Conservation (phyloP, 2,329 filamentous ascomycete species). For the Monilinia polystroma region DNA sequence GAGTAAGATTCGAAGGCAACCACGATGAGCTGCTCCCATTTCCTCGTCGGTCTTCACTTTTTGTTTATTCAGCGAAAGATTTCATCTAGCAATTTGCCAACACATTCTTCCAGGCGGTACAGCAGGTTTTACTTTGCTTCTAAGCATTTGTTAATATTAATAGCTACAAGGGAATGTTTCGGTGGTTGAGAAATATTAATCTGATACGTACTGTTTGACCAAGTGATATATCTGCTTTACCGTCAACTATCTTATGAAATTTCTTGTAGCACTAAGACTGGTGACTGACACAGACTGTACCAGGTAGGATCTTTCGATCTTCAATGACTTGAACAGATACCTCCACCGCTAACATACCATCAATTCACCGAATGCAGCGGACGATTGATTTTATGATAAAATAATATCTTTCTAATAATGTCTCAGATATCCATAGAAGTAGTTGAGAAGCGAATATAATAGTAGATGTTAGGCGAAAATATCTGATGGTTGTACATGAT, state of each 20-base stretch:
- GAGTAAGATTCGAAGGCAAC: background rate
- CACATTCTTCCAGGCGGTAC: too few relatives aligned
- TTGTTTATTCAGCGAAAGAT: background rate
- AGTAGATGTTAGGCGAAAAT: background rate
- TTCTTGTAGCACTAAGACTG: background rate
- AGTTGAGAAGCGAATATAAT: background rate
- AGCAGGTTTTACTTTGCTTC: background rate
- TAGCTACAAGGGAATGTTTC: background rate
- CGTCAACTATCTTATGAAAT: background rate
- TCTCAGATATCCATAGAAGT: background rate
- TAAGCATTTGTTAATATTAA: background rate
- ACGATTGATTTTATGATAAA: background rate
- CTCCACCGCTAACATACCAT: background rate
- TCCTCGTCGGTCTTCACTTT: background rate
- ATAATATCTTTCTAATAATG: background rate
- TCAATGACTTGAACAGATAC: background rate
- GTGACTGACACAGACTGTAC: background rate
- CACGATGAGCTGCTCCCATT: background rate
- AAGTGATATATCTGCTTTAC: background rate
- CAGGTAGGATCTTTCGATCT: background rate
- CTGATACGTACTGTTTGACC: background rate
- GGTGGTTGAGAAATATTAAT: background rate
- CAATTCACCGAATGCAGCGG: background rate
- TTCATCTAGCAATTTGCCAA: background rate
- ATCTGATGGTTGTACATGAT: background rate